Evolutionary conservation across 805 yeast species (phyloP).

Genomic region (Tetrapisispora namnaoensis): DNA sequence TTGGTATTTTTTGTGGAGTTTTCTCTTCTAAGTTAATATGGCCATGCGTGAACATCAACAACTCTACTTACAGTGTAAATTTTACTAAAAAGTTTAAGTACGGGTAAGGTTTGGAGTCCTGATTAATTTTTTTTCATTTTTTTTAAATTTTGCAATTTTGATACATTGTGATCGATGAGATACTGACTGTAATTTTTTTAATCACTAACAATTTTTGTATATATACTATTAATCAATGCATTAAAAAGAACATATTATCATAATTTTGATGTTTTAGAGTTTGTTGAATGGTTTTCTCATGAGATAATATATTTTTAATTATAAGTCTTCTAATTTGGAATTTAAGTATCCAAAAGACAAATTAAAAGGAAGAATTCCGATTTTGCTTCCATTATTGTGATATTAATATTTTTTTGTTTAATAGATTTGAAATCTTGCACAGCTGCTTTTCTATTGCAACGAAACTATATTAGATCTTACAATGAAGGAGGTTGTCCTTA

Average conservation of each 20-base stretch:
- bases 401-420: neutral
- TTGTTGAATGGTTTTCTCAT: no score
- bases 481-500: constrained; percentile 40
- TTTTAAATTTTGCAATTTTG: neutral
- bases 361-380: neutral
- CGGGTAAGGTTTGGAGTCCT: neutral
- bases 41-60: no score
- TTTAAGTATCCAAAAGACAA: no score
- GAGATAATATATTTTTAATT: no score
- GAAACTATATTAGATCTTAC: neutral
- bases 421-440: neutral
- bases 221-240: no score
- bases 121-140: no score
- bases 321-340: neutral
- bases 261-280: neutral
- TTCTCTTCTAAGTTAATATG: no score
- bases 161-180: neutral
- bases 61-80: no score
- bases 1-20: no score
- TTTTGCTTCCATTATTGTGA: neutral
- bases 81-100: no score
- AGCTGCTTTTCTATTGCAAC: no score
- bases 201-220: neutral
- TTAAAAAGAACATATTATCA: no score
- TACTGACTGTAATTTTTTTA: neutral